Evolutionary conservation across 768 basidiomycete genomes (phyloP), one percentile per base, ranked within the genome.

Genomic region (Piloderma croceum): DNA sequence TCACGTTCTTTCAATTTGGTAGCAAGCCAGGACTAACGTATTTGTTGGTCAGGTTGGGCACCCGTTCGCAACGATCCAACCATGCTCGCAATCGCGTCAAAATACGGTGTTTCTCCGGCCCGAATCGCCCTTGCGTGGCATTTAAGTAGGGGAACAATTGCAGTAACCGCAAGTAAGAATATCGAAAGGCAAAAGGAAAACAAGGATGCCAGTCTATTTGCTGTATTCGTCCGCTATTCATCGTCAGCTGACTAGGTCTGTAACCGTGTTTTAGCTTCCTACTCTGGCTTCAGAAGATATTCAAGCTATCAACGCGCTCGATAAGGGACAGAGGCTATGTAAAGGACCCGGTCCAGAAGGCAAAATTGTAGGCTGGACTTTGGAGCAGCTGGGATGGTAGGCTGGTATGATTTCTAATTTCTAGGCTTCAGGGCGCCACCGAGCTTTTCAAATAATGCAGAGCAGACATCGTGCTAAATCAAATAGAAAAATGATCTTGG

Each of bases 81-180:
- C 6, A 68, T 77, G 27, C 47, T 59, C 18, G 56, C 61, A 32
- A 53, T 79, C 5, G 74, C 76, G 6, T 46, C 59, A 42, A 77
- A 76, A 44, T 69, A 77, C 52, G 62, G 61, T 4, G 71, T 61
- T 3, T 56, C 65, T 1, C 60, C 73, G 1, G 70, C 63, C 4
- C 74, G 77, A 52, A 56, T 79, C 24, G 65, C 68, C 20, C 54
- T 79, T 6, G 68, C 70, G 0, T 79, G 76, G 76, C 70, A 75
- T 47, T 34, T 76, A 27, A 61, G 67, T 13, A 58, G 74, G 19
- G 67, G 69, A 1, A 66, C 64, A 5, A 53, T 63, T 15, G 62
- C 67, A 5, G 59, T 76, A 3, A 73, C 76, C 2, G 74, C 73
- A 60, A 75, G 72, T 40, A 57, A 58, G 15, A 64, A 76, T 43